phyloP scores from a whole-genome alignment of 768 basidiomycete genomes.

The Paxillus ammoniavirescens region DNA sequence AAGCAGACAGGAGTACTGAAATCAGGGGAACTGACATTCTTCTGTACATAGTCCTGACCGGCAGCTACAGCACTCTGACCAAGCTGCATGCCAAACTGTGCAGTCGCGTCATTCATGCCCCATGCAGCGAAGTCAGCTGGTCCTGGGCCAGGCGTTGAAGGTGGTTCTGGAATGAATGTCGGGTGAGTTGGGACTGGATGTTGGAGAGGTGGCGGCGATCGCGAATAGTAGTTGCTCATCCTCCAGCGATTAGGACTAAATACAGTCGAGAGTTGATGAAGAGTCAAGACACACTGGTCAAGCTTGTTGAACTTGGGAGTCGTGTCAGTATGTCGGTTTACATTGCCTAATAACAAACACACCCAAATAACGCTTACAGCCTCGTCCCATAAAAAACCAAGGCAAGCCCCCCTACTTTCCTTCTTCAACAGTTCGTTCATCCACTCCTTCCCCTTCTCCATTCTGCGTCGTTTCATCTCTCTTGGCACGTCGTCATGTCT shows the following conservation, averaged over 20 bases:
- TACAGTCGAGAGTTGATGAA: too few relatives aligned
- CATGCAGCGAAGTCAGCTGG: conserved; percentile 64
- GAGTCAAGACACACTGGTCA: too few relatives aligned
- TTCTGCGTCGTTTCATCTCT: neutral
- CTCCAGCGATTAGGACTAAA: neutral
- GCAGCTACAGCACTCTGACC: conserved; percentile 89
- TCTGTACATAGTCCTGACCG: conserved; percentile 93
- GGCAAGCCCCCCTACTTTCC: neutral
- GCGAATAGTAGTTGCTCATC: conserved; percentile 38
- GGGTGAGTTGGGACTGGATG: conserved; percentile 90
- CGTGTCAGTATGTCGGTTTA: neutral
- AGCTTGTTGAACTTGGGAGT: neutral
- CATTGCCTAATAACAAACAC: conserved; percentile 12
- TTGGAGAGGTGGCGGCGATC: conserved; percentile 77
- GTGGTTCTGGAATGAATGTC: conserved; percentile 80
- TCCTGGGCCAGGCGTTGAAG: conserved; percentile 68
- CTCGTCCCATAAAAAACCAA: conserved; percentile 17
- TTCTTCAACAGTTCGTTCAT: conserved; percentile 16
- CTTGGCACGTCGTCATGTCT: conserved; percentile 33
- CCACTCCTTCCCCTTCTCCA: conserved; percentile 8
- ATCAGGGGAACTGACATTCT: conserved; percentile 61
- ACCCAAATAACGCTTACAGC: conserved; percentile 15
- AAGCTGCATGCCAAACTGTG: conserved; percentile 95
- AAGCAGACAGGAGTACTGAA: neutral
- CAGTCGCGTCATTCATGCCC: conserved; percentile 91